Conservation (phyloP, 129 eudicot species). For the Apium graveolens region DNA sequence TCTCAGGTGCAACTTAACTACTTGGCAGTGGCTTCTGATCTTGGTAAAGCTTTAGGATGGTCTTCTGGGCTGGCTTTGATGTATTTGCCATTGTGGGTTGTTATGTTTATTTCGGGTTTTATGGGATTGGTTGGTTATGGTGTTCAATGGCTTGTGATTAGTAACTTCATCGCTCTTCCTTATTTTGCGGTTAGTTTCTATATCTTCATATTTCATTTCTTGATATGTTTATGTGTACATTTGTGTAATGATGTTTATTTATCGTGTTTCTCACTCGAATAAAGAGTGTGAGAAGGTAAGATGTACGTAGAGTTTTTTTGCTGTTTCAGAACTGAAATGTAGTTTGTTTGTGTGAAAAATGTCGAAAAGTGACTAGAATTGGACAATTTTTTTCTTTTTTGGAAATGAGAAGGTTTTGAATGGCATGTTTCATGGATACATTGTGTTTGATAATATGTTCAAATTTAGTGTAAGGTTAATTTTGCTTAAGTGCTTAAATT, state of each 20-base stretch:
- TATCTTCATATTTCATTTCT: neutral
- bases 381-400: too few relatives aligned
- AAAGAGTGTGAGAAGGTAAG: too few relatives aligned
- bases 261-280: too few relatives aligned
- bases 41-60: slow-evolving; percentile 87
- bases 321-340: too few relatives aligned
- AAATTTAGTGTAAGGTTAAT: neutral
- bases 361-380: too few relatives aligned
- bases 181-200: slow-evolving; percentile 54
- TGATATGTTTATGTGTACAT: neutral
- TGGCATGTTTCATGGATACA: neutral
- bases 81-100: slow-evolving; percentile 62
- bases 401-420: too few relatives aligned
- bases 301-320: too few relatives aligned
- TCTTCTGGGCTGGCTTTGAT: slow-evolving; percentile 73
- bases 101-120: slow-evolving; percentile 59
- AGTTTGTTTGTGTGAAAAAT: too few relatives aligned
- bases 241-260: neutral
- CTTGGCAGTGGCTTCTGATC: slow-evolving; percentile 76
- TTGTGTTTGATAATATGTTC: neutral
- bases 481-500: neutral
- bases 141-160: slow-evolving; percentile 66
- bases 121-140: slow-evolving; percentile 85
- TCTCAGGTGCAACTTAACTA: slow-evolving; percentile 72
- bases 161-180: slow-evolving; percentile 39